Conservation (phyloP, 176 grass and related monocot species). For the Tillandsia leiboldiana region DNA sequence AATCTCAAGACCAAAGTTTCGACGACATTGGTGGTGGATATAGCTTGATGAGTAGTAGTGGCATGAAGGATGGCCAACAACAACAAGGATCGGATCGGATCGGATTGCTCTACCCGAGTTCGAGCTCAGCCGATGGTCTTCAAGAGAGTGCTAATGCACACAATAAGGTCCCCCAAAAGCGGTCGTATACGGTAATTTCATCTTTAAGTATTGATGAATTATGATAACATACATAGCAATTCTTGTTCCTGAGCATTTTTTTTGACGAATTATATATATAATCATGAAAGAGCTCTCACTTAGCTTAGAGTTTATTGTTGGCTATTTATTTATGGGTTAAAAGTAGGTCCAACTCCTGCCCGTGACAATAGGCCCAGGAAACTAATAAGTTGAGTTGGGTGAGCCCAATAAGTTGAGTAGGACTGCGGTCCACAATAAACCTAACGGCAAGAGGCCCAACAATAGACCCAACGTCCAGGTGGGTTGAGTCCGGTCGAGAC, state of each 20-base stretch:
- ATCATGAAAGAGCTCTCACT: no score
- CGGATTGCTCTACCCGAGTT: conserved; percentile 24
- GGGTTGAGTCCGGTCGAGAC: no score
- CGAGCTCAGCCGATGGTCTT: conserved; percentile 22
- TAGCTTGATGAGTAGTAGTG: no score
- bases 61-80: not conserved
- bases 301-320: not conserved
- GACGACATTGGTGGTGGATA: not conserved
- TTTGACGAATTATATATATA: no score
- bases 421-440: no score
- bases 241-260: not conserved
- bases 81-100: conserved; percentile 19
- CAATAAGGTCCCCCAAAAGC: conserved; percentile 35
- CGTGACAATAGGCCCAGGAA: no score
- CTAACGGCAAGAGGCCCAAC: no score
- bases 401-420: no score
- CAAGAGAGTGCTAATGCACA: conserved; percentile 32
- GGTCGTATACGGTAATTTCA: conserved; percentile 24
- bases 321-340: no score
- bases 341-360: no score
- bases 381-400: no score
- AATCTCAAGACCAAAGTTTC: conserved; percentile 1
- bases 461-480: no score
- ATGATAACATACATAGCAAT: not conserved
- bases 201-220: not conserved